Percentiles rank a stretch among this genome's conserved stretches.
These are phyloP conservation scores for Camelina hispida DNA, from an alignment of 345 rosid genomes.

Conservation along the genomic window DNA sequence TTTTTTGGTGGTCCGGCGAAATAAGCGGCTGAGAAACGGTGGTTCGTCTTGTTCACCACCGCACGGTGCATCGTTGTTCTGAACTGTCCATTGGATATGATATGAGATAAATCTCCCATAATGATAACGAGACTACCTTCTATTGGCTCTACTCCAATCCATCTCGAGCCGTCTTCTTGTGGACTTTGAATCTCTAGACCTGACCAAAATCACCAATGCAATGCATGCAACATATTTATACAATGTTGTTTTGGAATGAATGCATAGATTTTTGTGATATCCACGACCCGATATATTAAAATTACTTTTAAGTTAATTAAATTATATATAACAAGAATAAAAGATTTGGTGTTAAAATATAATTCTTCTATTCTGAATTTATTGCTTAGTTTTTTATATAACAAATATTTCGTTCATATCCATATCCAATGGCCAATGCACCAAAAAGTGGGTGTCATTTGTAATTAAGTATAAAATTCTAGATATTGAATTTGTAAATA, in stretches of 20 bases:
- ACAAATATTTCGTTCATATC: no score
- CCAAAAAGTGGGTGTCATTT: no score
- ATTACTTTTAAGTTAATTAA: background rate
- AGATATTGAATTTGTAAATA: background rate
- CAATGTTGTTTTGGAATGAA: background rate
- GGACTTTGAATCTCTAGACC: conserved; percentile 48
- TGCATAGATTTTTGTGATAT: background rate
- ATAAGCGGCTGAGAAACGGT: conserved; percentile 54
- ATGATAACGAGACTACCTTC: conserved; percentile 47
- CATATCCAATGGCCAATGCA: no score
- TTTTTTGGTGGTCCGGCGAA: conserved; percentile 53
- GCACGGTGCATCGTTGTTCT: conserved; percentile 53
- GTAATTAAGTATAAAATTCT: background rate
- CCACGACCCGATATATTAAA: background rate
- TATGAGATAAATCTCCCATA: conserved; percentile 57
- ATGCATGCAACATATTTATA: background rate
- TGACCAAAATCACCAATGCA: conserved; percentile 7
- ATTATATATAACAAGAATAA: background rate
- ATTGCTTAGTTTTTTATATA: background rate
- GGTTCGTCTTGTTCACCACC: conserved; percentile 49
- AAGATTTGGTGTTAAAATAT: background rate
- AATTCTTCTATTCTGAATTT: background rate
- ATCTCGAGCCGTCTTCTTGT: conserved; percentile 37
- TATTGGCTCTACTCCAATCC: conserved; percentile 52
- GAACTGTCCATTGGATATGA: conserved; percentile 53